phyloP scores from a whole-genome alignment of 2,329 filamentous ascomycete species.

The Monascus ruber region DNA sequence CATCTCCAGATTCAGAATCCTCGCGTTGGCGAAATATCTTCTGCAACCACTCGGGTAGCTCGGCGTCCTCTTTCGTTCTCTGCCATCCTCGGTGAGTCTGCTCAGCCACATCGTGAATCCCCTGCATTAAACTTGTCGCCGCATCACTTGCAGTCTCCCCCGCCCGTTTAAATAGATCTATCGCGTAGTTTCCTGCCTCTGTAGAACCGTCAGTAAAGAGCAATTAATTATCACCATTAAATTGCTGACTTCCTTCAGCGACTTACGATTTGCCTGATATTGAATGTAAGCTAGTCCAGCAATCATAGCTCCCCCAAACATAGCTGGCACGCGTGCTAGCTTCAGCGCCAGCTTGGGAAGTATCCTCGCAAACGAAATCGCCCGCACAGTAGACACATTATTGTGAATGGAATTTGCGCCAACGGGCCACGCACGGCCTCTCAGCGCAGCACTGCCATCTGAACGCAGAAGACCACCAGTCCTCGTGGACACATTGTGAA shows the following conservation, averaged over 20 bases:
- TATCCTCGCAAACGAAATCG: conserved; percentile 54
- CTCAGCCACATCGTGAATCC: conserved; percentile 61
- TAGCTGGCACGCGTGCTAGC: conserved; percentile 73
- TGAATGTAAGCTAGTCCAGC: conserved; percentile 85
- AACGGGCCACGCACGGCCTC: conserved; percentile 61
- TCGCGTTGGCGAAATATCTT: conserved; percentile 56
- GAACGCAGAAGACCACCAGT: conserved; percentile 58
- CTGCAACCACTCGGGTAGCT: conserved; percentile 67
- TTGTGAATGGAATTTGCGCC: conserved; percentile 65
- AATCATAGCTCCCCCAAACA: conserved; percentile 81
- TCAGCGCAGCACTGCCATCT: conserved; percentile 51
- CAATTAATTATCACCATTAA: not conserved
- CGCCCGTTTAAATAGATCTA: conserved; percentile 63
- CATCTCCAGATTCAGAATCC: conserved; percentile 41
- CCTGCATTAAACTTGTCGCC: conserved; percentile 58
- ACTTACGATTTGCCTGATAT: conserved; percentile 82
- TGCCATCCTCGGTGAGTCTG: conserved; percentile 75
- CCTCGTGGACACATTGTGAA: conserved; percentile 50
- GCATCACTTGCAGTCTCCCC: conserved; percentile 59
- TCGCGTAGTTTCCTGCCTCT: conserved; percentile 66
- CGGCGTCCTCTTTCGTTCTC: conserved; percentile 66
- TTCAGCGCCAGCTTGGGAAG: conserved; percentile 86
- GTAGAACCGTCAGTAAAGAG: conserved; percentile 7
- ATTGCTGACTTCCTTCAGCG: conserved; percentile 36
- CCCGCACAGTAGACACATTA: conserved; percentile 56